Base-by-base conservation (phyloP, 148 eudicot genomes). In the Rhododendron kiyosumense region DNA sequence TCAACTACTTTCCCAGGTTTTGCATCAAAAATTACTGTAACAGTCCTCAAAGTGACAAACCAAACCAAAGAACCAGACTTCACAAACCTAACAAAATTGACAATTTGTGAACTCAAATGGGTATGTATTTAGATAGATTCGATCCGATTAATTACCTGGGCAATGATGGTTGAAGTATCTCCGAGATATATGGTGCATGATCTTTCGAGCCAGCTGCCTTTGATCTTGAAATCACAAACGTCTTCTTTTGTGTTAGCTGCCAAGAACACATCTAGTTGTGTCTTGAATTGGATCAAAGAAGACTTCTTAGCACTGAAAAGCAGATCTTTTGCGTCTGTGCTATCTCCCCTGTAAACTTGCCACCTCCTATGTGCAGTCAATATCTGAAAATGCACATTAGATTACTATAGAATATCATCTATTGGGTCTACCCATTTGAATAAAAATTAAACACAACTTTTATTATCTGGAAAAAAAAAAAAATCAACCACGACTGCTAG, bases 321-420 rank as follows among this genome's bases (percentile, higher is more conserved):
- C 6, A 87, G 51, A 78, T 93, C 88, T 73, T 73, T 67, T 3
- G 28, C 32, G 78, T 91, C 88, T 15, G 87, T 69, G 86, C 93
- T 90, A 15, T 91, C 92, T 90, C 95, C 95, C 69, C 91, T 91
- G 81, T 73, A 93, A 11, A 84, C 93, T 59, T 86, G 65, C 91
- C 93, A 91, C 86, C 95, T 91, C 45, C 90, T 88, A 77, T 91
- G 94, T 24, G 86, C 85, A 57, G 86, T 81, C 26, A 87, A 13
- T 49, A 92, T 32, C 92, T 92, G 89, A 59, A 3, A 81, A 20
- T 11, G 51, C 78, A 9, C 48, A 32, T 18, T 54, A 54, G 18
- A 14, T 13, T 9, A 38, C 32, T 17, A 9, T 2, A 46, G 49
- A 12, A 46, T 46, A 46, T 46, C 49, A 46, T 46, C 49, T 0